These are phyloP conservation scores for Neopestalotiopsis rosae DNA, from an alignment of 2,329 filamentous ascomycete genomes.

Conservation along the genomic window DNA sequence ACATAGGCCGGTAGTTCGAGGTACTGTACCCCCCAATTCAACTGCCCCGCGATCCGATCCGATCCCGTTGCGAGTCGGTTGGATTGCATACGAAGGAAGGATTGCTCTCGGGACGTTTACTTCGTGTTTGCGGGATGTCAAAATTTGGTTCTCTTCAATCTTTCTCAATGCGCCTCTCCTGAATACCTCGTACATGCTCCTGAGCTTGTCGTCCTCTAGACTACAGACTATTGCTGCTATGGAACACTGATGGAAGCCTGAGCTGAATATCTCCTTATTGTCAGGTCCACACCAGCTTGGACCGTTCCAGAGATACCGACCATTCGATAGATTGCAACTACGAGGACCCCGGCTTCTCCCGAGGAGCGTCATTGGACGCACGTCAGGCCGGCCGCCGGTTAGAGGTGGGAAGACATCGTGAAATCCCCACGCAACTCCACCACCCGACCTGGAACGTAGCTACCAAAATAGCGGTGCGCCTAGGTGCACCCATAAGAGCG, in stretches of 20 bases:
- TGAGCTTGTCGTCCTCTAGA: conserved; percentile 5
- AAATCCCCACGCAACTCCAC: conserved; percentile 19
- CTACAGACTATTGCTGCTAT: background rate
- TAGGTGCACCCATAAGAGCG: conserved; percentile 2
- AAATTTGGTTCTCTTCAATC: background rate
- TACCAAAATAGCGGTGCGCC: conserved; percentile 26
- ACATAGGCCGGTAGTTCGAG: too few species aligned
- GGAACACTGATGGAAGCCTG: conserved; percentile 6
- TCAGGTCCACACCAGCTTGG: conserved; percentile 5
- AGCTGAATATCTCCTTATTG: background rate
- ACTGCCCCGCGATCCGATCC: conserved; percentile 1
- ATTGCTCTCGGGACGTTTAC: background rate
- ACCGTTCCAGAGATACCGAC: conserved; percentile 1
- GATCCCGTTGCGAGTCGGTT: background rate
- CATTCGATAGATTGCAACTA: conserved; percentile 12
- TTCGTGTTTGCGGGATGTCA: background rate
- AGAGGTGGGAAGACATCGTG: conserved; percentile 17
- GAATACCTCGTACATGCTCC: background rate
- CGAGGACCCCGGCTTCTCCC: conserved; percentile 15
- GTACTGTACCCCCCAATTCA: background rate
- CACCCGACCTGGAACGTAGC: conserved; percentile 22
- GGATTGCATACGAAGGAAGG: background rate
- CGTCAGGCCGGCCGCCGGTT: conserved; percentile 1
- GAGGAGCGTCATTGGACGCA: conserved; percentile 11
- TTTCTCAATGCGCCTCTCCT: background rate